These are phyloP conservation scores for Penstemon davidsonii DNA, from an alignment of 257 asterid genomes.

Conservation along the genomic window DNA sequence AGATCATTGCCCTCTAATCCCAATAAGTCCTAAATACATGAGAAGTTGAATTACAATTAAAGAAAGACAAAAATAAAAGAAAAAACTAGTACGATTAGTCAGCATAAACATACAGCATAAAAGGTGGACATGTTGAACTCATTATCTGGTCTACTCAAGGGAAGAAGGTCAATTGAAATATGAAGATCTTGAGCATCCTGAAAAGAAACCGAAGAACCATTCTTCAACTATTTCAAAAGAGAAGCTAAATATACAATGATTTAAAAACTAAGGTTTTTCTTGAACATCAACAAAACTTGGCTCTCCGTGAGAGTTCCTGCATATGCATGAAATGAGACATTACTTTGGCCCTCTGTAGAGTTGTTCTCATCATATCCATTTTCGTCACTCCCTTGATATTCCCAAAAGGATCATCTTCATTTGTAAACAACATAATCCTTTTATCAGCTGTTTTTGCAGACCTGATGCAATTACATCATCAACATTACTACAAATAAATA, in stretches of 20 bases:
- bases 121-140: conserved; percentile 77
- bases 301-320: conserved; percentile 18
- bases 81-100: not conserved
- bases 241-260: conserved; percentile 7
- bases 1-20: conserved; percentile 80
- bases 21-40: conserved; percentile 68
- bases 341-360: conserved; percentile 94
- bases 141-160: conserved; percentile 69
- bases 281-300: conserved; percentile 25
- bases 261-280: conserved; percentile 17
- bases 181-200: conserved; percentile 99
- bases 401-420: conserved; percentile 98
- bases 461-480: conserved; percentile 44
- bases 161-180: conserved; percentile 86
- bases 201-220: conserved; percentile 19
- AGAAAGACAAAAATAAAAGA: not conserved
- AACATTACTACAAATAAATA: conserved; percentile 20
- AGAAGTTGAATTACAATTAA: conserved; percentile 30
- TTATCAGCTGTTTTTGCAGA: conserved; percentile 79
- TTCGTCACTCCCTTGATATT: conserved; percentile 74
- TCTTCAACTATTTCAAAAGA: not conserved
- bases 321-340: conserved; percentile 25
- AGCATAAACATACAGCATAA: conserved; percentile 72
- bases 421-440: conserved; percentile 80
- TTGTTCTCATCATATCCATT: conserved; percentile 93